Conservation (phyloP, 1,139 yeast genomes). For the Yamadazyma membranifaciens region DNA sequence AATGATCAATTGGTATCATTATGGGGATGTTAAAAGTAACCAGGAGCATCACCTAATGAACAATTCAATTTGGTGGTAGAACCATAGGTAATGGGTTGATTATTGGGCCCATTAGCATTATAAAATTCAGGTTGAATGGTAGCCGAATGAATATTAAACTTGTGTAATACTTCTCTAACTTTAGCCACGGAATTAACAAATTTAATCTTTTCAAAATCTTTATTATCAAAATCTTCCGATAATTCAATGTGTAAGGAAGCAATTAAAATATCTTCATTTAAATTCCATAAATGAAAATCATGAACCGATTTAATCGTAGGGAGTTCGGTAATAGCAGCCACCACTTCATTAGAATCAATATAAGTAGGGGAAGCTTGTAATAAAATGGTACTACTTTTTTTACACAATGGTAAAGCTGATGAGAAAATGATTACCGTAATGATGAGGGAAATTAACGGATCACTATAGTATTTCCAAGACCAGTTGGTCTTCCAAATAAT, state of each 20-base stretch:
- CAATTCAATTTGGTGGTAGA: slow-evolving; percentile 32
- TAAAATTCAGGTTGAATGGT: slow-evolving; percentile 90
- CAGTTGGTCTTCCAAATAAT: slow-evolving; percentile 93
- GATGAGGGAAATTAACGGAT: slow-evolving; percentile 80
- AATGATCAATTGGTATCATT: slow-evolving; percentile 13
- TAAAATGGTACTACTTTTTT: slow-evolving; percentile 81
- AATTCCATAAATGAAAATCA: slow-evolving; percentile 95
- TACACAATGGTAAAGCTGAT: slow-evolving; percentile 87
- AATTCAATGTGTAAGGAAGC: slow-evolving; percentile 89
- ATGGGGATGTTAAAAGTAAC: slow-evolving; percentile 28
- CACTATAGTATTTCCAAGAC: slow-evolving; percentile 83
- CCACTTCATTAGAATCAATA: slow-evolving; percentile 72
- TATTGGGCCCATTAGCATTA: slow-evolving; percentile 5
- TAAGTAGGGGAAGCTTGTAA: slow-evolving; percentile 90
- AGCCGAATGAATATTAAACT: slow-evolving; percentile 86
- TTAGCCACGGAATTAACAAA: slow-evolving; percentile 72
- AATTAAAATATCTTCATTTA: slow-evolving; percentile 82
- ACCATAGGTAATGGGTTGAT: slow-evolving; percentile 23
- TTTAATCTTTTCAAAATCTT: slow-evolving; percentile 33
- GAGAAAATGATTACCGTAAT: slow-evolving; percentile 88
- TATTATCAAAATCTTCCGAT: slow-evolving; percentile 27
- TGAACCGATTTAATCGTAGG: slow-evolving; percentile 82
- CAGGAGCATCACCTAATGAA: slow-evolving; percentile 34
- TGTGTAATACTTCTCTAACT: slow-evolving; percentile 78
- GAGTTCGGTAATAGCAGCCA: slow-evolving; percentile 61